These are phyloP conservation scores for Penicillium sp. DNA, from an alignment of 2,329 filamentous ascomycete genomes.

Conservation along the genomic window DNA sequence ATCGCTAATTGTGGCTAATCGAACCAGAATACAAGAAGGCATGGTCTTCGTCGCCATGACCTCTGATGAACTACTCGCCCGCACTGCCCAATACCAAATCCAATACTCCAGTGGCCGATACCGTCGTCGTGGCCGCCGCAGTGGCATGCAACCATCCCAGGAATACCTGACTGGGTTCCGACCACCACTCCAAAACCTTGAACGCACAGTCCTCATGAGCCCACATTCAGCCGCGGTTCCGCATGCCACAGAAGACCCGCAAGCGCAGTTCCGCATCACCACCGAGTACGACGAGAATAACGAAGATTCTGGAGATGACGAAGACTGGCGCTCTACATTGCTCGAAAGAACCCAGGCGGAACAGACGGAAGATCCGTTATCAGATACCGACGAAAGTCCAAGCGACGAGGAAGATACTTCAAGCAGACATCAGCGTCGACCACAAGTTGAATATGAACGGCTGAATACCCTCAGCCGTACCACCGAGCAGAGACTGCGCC, in stretches of 20 bases:
- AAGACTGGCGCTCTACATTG: constrained; percentile 24
- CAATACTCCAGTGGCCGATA: constrained; percentile 52
- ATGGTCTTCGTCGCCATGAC: constrained; percentile 90
- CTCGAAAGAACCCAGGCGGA: constrained; percentile 33
- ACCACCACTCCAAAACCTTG: constrained; percentile 35
- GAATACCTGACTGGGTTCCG: constrained; percentile 41
- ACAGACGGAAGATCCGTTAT: constrained; percentile 22
- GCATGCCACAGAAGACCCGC: constrained; percentile 22
- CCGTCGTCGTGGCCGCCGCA: constrained; percentile 30
- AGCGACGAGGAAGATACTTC: constrained; percentile 28
- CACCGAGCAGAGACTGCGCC: constrained; percentile 20
- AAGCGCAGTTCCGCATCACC: constrained; percentile 36
- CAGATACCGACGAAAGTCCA: constrained; percentile 33
- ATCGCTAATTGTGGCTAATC: constrained; percentile 19
- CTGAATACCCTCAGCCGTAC: constrained; percentile 15
- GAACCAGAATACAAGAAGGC: constrained; percentile 74
- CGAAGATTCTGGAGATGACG: constrained; percentile 28
- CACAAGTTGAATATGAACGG: constrained; percentile 27
- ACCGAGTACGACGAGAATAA: constrained; percentile 40
- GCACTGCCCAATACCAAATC: constrained; percentile 73
- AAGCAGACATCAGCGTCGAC: constrained; percentile 23
- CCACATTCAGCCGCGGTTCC: constrained; percentile 26
- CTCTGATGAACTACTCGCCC: constrained; percentile 68
- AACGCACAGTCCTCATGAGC: constrained; percentile 26
- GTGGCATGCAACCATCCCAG: constrained; percentile 36